phyloP scores from a whole-genome alignment of 805 yeast species.

The Candida andamanensis region DNA sequence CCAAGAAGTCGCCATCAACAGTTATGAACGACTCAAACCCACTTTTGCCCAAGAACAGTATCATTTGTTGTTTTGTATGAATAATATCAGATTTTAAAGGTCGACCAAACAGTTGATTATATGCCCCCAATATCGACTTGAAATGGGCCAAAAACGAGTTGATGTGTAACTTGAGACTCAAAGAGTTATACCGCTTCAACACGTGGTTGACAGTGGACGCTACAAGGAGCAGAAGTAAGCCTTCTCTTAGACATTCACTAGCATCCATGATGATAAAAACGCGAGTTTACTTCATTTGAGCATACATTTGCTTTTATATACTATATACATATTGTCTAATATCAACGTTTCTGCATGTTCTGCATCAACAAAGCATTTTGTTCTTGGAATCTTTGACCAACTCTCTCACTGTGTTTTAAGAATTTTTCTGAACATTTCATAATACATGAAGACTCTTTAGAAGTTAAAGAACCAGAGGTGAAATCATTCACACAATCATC shows the following conservation, averaged over 20 bases:
- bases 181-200: constrained; percentile 4
- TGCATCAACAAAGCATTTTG: constrained; percentile 83
- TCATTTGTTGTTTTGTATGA: constrained; percentile 10
- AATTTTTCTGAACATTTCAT: constrained; percentile 94
- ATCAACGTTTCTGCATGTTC: constrained; percentile 42
- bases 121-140: constrained; percentile 2
- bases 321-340: not conserved
- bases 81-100: constrained; percentile 8
- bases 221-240: constrained; percentile 9
- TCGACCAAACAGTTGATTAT: constrained; percentile 10
- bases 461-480: constrained; percentile 82
- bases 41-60: constrained; percentile 9
- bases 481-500: constrained; percentile 97
- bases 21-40: constrained; percentile 17
- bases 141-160: constrained; percentile 8
- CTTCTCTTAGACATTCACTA: constrained; percentile 9
- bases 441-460: constrained; percentile 82
- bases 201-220: constrained; percentile 12
- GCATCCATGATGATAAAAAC: constrained; percentile 5
- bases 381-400: constrained; percentile 98
- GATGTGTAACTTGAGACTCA: constrained; percentile 8
- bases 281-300: not conserved
- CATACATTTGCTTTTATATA: not conserved
- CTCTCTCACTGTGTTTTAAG: constrained; percentile 96
- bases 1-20: constrained; percentile 16